A percentile compares a stretch with the other conserved stretches of the same genome.
phyloP scores from a whole-genome alignment of 306 rosid species.

The Vicia faba region DNA sequence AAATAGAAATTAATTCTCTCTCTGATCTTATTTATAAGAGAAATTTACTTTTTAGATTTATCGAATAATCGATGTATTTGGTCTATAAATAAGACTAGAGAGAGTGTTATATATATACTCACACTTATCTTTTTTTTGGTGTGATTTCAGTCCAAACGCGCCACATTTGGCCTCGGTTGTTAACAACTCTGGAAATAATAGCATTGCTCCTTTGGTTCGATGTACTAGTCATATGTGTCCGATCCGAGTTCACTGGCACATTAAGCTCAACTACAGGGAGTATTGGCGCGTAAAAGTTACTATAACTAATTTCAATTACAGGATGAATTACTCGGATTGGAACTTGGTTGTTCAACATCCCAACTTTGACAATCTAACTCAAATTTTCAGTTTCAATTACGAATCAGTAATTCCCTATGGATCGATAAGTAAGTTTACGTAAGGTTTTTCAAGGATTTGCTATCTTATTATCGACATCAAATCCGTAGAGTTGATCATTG shows the following conservation, averaged over 20 bases:
- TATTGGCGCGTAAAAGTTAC: conserved; percentile 86
- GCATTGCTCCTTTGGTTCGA: conserved; percentile 57
- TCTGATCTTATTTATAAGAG: no score
- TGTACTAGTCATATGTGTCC: conserved; percentile 91
- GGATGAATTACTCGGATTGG: conserved; percentile 80
- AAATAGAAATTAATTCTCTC: not conserved
- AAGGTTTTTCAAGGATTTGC: conserved; percentile 3
- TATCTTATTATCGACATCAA: not conserved
- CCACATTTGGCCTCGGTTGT: conserved; percentile 67
- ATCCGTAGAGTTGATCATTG: no score
- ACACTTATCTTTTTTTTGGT: conserved; percentile 11
- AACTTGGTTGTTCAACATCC: conserved; percentile 86
- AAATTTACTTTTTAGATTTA: no score
- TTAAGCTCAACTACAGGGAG: conserved; percentile 69
- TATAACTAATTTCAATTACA: conserved; percentile 72
- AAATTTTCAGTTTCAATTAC: conserved; percentile 79
- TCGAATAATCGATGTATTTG: no score
- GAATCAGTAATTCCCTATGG: conserved; percentile 61
- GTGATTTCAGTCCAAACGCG: conserved; percentile 48
- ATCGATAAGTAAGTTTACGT: conserved; percentile 58
- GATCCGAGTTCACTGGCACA: conserved; percentile 85
- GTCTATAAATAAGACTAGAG: no score
- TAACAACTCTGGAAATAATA: conserved; percentile 40
- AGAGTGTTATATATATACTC: no score
- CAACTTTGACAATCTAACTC: conserved; percentile 74